Conservation (phyloP, 192 early-diverging fungal species). For the Coemansia sp. region DNA sequence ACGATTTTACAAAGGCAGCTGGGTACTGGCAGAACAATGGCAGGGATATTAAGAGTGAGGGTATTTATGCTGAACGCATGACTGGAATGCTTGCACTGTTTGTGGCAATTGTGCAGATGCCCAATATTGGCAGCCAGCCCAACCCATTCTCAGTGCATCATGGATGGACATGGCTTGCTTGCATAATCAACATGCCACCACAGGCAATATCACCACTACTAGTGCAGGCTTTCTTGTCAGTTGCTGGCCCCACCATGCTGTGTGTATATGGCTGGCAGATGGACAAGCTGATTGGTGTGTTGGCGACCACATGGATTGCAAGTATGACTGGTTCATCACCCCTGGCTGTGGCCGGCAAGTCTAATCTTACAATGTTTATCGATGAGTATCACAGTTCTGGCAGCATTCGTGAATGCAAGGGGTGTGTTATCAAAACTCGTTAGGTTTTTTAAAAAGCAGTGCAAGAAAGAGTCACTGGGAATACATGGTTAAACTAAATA, state of each 20-base stretch:
- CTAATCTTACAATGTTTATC: conserved; percentile 72
- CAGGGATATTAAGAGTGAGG: conserved; percentile 33
- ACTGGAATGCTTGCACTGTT: conserved; percentile 42
- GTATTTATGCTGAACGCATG: conserved; percentile 43
- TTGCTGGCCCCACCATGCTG: conserved; percentile 37
- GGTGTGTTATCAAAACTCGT: conserved; percentile 52
- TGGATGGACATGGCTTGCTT: conserved; percentile 49
- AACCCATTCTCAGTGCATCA: conserved; percentile 21
- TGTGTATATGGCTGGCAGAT: conserved; percentile 41
- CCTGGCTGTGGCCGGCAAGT: conserved; percentile 61
- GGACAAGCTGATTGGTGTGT: conserved; percentile 32
- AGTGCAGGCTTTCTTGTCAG: conserved; percentile 38
- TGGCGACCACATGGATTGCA: conserved; percentile 69
- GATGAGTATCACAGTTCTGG: conserved; percentile 69
- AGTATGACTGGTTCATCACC: conserved; percentile 66
- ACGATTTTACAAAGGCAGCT: conserved; percentile 25
- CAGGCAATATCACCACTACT: conserved; percentile 38
- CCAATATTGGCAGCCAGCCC: conserved; percentile 1
- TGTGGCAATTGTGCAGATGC: conserved; percentile 43
- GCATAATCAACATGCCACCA: conserved; percentile 35
- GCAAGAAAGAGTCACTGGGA: no score
- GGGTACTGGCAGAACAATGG: conserved; percentile 41
- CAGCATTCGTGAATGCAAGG: conserved; percentile 77
- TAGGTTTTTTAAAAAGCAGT: no score
- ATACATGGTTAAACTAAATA: no score